phyloP scores from a whole-genome alignment of 2,329 filamentous ascomycete genomes.

The Byssothecium circinans region DNA sequence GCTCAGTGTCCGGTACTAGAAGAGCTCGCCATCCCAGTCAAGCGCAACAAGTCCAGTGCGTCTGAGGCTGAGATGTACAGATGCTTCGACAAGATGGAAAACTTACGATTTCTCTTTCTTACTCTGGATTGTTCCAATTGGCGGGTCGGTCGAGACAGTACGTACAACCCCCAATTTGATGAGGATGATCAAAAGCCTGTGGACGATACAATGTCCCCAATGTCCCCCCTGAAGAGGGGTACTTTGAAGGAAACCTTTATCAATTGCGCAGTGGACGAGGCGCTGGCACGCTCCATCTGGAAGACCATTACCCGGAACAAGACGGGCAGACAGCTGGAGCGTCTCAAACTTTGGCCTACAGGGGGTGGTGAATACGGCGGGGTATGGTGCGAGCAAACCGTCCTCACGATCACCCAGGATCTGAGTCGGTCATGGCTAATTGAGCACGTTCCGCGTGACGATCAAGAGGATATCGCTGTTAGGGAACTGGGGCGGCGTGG shows the following conservation, averaged over 20 bases:
- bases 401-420: conserved; percentile 3
- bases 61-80: conserved; percentile 19
- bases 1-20: conserved; percentile 14
- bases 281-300: conserved; percentile 23
- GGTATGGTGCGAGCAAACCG: not conserved
- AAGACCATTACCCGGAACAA: conserved; percentile 15
- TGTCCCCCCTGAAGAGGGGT: conserved; percentile 11
- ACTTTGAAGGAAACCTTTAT: conserved; percentile 17
- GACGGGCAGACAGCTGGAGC: conserved; percentile 18
- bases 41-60: conserved; percentile 18
- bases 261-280: conserved; percentile 25
- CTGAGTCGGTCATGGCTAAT: conserved; percentile 27
- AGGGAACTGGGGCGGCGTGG: conserved; percentile 17
- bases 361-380: conserved; percentile 9
- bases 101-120: conserved; percentile 17
- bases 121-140: conserved; percentile 19
- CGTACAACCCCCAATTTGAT: conserved; percentile 14
- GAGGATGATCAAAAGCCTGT: too few species aligned
- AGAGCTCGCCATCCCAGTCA: conserved; percentile 20
- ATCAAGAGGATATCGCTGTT: conserved; percentile 15
- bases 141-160: conserved; percentile 11
- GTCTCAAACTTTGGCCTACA: conserved; percentile 23
- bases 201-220: too few species aligned
- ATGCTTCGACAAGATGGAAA: conserved; percentile 18
- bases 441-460: conserved; percentile 16